Percentiles rank a stretch among this genome's conserved stretches.
Evolutionary conservation across 768 basidiomycete genomes (phyloP).

Genomic region (Pleurotus pulmonarius): DNA sequence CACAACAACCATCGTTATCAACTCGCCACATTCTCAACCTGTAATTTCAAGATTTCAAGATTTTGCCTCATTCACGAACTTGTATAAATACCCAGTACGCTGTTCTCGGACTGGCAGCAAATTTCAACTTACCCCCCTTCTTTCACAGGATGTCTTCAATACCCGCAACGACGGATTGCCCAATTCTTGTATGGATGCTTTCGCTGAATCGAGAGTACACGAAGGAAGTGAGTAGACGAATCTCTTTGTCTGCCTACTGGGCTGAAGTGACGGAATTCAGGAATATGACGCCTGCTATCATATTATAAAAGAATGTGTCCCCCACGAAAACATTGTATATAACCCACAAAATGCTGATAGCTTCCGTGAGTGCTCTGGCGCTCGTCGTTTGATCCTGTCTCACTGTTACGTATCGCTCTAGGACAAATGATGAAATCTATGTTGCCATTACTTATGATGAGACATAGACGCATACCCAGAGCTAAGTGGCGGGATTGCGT

Average conservation of each 20-base stretch:
- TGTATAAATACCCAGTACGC: neutral
- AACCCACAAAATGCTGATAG: constrained; percentile 58
- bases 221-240: constrained; percentile 43
- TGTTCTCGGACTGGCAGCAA: neutral
- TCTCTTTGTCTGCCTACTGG: too few relatives aligned
- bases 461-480: constrained; percentile 77
- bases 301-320: constrained; percentile 57
- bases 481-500: constrained; percentile 67
- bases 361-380: constrained; percentile 47
- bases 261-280: constrained; percentile 29
- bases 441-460: constrained; percentile 82
- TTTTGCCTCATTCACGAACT: neutral
- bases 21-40: neutral
- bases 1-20: neutral
- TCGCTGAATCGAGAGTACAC: constrained; percentile 73
- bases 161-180: constrained; percentile 36
- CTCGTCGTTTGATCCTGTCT: neutral
- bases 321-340: constrained; percentile 50
- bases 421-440: constrained; percentile 71
- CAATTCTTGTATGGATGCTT: constrained; percentile 79
- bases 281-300: constrained; percentile 70
- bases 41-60: neutral
- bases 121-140: neutral
- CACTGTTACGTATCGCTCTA: constrained; percentile 19
- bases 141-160: neutral